Evolutionary conservation across 2,329 filamentous ascomycete genomes (phyloP), one percentile per base, ranked within the genome.

Genomic region (Pseudonectria buxi): DNA sequence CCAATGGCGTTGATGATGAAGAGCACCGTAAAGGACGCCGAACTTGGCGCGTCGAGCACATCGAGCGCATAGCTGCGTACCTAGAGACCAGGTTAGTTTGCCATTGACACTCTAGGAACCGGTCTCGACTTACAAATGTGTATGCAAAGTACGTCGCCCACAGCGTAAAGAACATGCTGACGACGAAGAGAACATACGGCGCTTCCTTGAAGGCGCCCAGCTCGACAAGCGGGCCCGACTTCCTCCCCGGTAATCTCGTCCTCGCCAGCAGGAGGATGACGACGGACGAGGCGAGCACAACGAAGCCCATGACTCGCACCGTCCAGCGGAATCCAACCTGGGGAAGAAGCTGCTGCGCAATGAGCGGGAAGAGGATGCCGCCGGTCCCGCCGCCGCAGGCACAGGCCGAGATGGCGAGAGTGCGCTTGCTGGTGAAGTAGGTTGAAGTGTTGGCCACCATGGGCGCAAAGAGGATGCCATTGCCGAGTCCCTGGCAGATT

Each of bases 281-380:
- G 4, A 64, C 47, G 0, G 65, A 58, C 0, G 50, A 62, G 0
- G 59, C 67, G 2, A 81, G 44, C 16, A 76, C 74, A 24, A 83
- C 67, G 33, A 84, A 71, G 0, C 72, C 79, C 42, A 81, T 66
- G 0, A 72, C 67, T 0, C 79, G 64, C n/a, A 81, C 68, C 0
- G 80, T 79, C 77, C 78, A 83, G 0, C 66, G 64, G 48, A 81
- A 83, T 0, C 80, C 80, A 4, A 83, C 59, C 13, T 62, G 64
- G 0, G 77, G 74, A 2, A 81, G 58, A 10, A 83, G 57, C 35
- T 76, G 69, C 47, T 69, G 63, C 1, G 72, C 64, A 13, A 76
- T 66, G 2, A 74, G 63, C 0, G 81, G 79, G 50, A 80, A 85
- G 3, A 83, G 64, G 14, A 83, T 60, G 0, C 79, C 79, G 1